Evolutionary conservation across 108 stramenopile species (phyloP).

Genomic region (Pseudonitzschia multistriata): DNA sequence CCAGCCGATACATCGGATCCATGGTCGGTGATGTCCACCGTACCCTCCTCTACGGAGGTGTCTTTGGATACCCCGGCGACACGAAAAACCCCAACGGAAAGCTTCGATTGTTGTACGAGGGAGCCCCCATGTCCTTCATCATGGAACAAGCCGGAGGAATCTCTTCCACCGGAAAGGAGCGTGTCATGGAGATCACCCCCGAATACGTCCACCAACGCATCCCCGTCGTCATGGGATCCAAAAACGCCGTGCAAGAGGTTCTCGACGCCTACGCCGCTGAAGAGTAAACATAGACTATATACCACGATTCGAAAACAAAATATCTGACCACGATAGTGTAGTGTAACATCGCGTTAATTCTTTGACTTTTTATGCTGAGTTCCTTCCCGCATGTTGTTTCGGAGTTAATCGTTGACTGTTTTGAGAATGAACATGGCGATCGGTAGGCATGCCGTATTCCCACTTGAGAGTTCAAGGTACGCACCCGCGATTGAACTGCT

Average conservation of each 20-base stretch:
- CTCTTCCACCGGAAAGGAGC: constrained; percentile 62
- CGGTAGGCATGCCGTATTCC: too few species aligned
- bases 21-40: constrained; percentile 99
- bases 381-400: too few species aligned
- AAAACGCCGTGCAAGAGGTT: constrained; percentile 69
- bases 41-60: constrained; percentile 96
- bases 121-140: constrained; percentile 96
- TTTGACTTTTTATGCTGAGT: too few species aligned
- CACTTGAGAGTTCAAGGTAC: too few species aligned
- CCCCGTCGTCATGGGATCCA: constrained; percentile 83
- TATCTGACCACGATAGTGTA: too few species aligned
- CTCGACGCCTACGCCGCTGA: constrained; percentile 52
- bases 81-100: constrained; percentile 83
- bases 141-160: constrained; percentile 94
- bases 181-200: constrained; percentile 68
- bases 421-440: too few species aligned
- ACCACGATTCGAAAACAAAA: too few species aligned
- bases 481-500: too few species aligned
- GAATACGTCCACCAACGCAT: constrained; percentile 76
- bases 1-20: constrained; percentile 94
- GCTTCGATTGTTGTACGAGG: constrained; percentile 84
- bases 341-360: too few species aligned
- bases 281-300: constrained; percentile 7
- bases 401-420: too few species aligned
- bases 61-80: constrained; percentile 96